phyloP scores from a whole-genome alignment of 1,284 basidiomycete genomes.

The Ustilago tritici region DNA sequence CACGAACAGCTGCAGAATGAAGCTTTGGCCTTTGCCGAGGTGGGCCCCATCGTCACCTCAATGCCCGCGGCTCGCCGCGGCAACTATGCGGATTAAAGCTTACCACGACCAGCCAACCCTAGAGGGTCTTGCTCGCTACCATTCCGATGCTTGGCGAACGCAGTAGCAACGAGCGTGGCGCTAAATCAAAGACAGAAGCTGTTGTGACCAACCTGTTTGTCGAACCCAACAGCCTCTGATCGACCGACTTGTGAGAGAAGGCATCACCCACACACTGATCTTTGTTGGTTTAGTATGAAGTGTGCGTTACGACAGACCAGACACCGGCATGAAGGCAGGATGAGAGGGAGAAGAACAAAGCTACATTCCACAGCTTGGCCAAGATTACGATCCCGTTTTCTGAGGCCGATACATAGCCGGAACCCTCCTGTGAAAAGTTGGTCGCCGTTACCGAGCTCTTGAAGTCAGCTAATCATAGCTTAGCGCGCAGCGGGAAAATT shows the following conservation, averaged over 20 bases:
- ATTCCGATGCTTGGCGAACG: background rate
- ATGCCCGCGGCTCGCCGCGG: too few relatives aligned
- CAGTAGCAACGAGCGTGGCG: background rate
- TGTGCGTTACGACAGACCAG: background rate
- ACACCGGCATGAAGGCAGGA: background rate
- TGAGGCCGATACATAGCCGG: slow-evolving; percentile 1
- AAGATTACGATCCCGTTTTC: background rate
- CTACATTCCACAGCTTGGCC: background rate
- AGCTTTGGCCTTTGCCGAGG: too few relatives aligned
- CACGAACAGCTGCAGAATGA: too few relatives aligned
- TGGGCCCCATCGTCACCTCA: too few relatives aligned
- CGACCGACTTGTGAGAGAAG: background rate
- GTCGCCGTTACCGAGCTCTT: slow-evolving; percentile 4
- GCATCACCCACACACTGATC: too few relatives aligned
- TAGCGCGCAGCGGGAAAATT: background rate
- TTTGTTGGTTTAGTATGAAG: too few relatives aligned
- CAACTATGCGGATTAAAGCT: too few relatives aligned
- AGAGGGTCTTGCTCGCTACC: background rate
- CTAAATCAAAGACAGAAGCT: background rate
- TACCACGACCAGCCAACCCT: too few relatives aligned
- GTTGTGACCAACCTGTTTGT: too few relatives aligned
- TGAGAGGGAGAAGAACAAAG: background rate
- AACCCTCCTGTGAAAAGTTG: background rate
- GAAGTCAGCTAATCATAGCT: background rate
- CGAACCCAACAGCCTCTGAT: background rate